Percentiles rank a stretch among this genome's conserved stretches.
Conservation (phyloP, 2,329 filamentous ascomycete genomes). For the Epichloe festucae region DNA sequence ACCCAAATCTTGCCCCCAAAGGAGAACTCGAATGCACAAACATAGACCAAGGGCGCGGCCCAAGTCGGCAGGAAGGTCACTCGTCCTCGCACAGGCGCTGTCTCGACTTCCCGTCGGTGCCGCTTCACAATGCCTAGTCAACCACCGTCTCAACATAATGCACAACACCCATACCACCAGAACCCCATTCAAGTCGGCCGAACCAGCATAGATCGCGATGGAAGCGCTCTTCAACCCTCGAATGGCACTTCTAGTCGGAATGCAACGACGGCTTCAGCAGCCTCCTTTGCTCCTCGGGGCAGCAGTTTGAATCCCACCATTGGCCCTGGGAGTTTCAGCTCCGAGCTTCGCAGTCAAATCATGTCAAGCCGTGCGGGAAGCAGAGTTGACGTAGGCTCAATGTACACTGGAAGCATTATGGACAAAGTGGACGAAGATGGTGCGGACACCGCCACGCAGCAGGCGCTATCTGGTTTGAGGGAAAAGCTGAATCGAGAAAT, state of each 20-base stretch:
- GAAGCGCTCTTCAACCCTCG: constrained; percentile 34
- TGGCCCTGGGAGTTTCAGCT: constrained; percentile 76
- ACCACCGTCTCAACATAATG: constrained; percentile 22
- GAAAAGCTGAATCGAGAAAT: constrained; percentile 88
- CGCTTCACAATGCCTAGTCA: constrained; percentile 19
- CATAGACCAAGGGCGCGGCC: constrained; percentile 23
- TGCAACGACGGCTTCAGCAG: constrained; percentile 38
- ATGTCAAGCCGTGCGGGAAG: constrained; percentile 25
- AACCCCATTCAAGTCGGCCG: constrained; percentile 18
- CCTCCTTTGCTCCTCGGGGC: constrained; percentile 53
- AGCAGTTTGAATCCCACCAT: constrained; percentile 58
- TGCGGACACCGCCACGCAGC: constrained; percentile 45
- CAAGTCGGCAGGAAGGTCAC: constrained; percentile 23
- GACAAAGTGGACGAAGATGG: constrained; percentile 54
- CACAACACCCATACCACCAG: constrained; percentile 21
- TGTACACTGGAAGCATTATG: constrained; percentile 27
- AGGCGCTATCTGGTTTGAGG: constrained; percentile 60
- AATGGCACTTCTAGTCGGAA: constrained; percentile 33
- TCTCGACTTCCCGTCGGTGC: constrained; percentile 18
- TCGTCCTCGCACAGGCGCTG: constrained; percentile 21
- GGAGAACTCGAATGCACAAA: constrained; percentile 24
- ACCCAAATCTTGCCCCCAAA: neutral
- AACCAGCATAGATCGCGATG: constrained; percentile 44
- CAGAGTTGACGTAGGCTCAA: constrained; percentile 22
- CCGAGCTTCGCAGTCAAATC: constrained; percentile 66